These are phyloP conservation scores for Teunomyces barrocoloradensis DNA, from an alignment of 805 yeast genomes.

Conservation along the genomic window DNA sequence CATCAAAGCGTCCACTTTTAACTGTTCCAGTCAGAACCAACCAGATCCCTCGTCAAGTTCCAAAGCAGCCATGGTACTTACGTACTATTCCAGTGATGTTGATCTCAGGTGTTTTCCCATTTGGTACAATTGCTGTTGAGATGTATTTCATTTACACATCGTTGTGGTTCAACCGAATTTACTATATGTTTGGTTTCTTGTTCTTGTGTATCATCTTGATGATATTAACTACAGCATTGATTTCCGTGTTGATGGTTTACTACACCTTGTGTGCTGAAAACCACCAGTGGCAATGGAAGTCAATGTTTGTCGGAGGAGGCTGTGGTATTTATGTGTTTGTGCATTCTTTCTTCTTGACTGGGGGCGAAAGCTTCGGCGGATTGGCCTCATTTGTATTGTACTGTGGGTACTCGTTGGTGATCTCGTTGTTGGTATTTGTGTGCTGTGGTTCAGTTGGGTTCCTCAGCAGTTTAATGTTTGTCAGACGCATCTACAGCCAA, in stretches of 20 bases:
- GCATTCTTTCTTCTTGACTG: conserved; percentile 75
- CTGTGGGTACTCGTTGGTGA: conserved; percentile 75
- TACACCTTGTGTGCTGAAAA: conserved; percentile 86
- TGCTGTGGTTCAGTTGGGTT: conserved; percentile 90
- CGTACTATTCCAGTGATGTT: conserved; percentile 63
- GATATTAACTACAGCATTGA: conserved; percentile 76
- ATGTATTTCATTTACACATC: conserved; percentile 89
- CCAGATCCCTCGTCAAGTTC: conserved; percentile 96
- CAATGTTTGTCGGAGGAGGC: conserved; percentile 84
- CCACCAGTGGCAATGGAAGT: conserved; percentile 97
- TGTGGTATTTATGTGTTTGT: conserved; percentile 80
- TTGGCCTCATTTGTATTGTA: conserved; percentile 74
- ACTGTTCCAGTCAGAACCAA: conserved; percentile 84
- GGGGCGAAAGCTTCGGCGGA: conserved; percentile 63
- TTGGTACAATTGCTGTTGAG: conserved; percentile 92
- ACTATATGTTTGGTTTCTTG: conserved; percentile 96
- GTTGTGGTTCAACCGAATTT: conserved; percentile 89
- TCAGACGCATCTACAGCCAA: conserved; percentile 74
- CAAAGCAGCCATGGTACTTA: conserved; percentile 83
- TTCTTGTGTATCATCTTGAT: conserved; percentile 84
- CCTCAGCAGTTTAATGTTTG: conserved; percentile 67
- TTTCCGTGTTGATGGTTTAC: conserved; percentile 77
- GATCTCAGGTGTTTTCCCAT: conserved; percentile 88
- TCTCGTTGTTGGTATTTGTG: conserved; percentile 69
- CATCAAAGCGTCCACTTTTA: conserved; percentile 58